phyloP scores from a whole-genome alignment of 352 stramenopile species.

The Pythium folliculosum region DNA sequence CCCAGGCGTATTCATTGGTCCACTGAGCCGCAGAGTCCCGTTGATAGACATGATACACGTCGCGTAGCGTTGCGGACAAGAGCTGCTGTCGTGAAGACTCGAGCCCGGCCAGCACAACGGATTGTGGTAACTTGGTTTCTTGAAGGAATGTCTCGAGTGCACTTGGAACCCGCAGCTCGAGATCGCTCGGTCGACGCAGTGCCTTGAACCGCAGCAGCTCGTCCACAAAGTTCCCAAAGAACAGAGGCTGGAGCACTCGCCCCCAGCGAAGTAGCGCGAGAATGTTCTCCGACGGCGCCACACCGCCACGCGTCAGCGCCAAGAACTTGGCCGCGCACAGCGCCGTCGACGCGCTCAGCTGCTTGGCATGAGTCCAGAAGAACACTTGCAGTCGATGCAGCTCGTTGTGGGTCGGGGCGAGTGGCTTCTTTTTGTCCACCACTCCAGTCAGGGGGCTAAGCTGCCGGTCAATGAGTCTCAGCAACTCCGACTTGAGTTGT shows the following conservation, averaged over 20 bases:
- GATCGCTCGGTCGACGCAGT: slow-evolving; percentile 30
- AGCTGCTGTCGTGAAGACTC: slow-evolving; percentile 5
- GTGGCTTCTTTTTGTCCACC: neutral
- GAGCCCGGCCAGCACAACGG: neutral
- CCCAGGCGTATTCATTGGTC: no score
- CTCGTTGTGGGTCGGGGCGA: neutral
- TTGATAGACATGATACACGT: slow-evolving; percentile 1
- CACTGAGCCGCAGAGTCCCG: no score
- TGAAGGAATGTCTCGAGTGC: neutral
- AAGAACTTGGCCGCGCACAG: slow-evolving; percentile 52
- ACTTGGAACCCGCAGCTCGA: slow-evolving; percentile 25
- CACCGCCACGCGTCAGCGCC: slow-evolving; percentile 27
- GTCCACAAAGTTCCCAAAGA: slow-evolving; percentile 47
- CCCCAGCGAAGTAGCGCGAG: slow-evolving; percentile 45
- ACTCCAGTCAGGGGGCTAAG: neutral
- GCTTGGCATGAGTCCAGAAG: slow-evolving; percentile 37
- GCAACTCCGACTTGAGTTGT: slow-evolving; percentile 30
- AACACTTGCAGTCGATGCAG: slow-evolving; percentile 45
- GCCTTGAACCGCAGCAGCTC: slow-evolving; percentile 35
- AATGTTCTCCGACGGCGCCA: slow-evolving; percentile 21
- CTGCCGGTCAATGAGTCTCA: slow-evolving; percentile 31
- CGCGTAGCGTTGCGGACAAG: neutral
- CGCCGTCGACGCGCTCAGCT: slow-evolving; percentile 35
- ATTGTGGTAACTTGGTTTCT: neutral
- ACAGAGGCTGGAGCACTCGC: slow-evolving; percentile 37